These are phyloP conservation scores for Backusella psychrophila DNA, from an alignment of 192 early-diverging fungal species.

Conservation along the genomic window DNA sequence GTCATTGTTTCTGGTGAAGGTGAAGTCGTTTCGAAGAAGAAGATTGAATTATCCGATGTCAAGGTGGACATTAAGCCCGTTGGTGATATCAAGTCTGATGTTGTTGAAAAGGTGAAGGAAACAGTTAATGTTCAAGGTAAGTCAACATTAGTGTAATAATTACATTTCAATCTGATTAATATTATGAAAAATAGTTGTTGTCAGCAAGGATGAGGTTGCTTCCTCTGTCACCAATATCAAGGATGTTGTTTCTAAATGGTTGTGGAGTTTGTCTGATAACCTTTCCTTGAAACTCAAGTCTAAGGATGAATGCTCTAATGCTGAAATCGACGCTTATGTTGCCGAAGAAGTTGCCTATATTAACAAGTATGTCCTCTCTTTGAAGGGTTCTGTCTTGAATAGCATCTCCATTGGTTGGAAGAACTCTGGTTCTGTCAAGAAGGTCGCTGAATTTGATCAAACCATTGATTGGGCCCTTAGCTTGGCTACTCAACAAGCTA, in stretches of 20 bases:
- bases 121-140: not conserved
- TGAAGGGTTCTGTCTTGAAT: not conserved
- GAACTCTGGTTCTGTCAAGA: not conserved
- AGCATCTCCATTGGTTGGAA: not conserved
- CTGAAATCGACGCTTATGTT: slow-evolving; percentile 9
- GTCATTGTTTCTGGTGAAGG: not conserved
- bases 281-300: not conserved
- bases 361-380: not conserved
- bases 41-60: not conserved
- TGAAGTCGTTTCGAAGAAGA: not conserved
- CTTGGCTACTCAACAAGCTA: not conserved
- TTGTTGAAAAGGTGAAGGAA: not conserved
- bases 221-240: not conserved
- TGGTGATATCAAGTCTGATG: not conserved
- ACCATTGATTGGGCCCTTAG: not conserved
- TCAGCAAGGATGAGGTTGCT: not conserved
- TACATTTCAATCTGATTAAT: not conserved
- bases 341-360: not conserved
- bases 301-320: not conserved
- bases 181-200: not conserved
- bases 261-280: not conserved
- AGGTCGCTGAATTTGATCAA: not conserved
- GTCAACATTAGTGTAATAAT: not conserved
- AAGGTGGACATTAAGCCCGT: not conserved
- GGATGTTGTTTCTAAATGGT: not conserved